Conservation (phyloP, 345 rosid genomes). For the Aegle marmelos region DNA sequence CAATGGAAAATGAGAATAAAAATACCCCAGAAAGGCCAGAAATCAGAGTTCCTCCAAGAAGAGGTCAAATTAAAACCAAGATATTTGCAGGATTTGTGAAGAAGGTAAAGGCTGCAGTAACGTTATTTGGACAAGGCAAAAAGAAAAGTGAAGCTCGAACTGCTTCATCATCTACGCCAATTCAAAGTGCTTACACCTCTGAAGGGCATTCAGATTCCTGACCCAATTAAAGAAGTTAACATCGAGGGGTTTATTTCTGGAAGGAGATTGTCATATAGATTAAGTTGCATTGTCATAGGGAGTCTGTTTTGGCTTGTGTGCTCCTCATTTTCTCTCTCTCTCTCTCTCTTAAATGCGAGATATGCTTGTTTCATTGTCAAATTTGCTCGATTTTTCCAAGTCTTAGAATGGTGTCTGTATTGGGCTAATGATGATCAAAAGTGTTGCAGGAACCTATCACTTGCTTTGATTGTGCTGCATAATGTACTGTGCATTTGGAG, state of each 20-base stretch:
- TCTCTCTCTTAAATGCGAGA: neutral
- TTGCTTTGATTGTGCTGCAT: neutral
- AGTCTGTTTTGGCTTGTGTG: too few species aligned
- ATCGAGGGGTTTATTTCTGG: too few species aligned
- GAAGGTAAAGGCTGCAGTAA: neutral
- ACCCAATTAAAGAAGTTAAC: neutral
- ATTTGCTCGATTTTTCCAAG: neutral
- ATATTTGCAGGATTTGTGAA: conserved; percentile 10
- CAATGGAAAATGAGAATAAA: conserved; percentile 2
- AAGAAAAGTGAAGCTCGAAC: neutral
- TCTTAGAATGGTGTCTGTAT: neutral
- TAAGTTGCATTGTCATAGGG: too few species aligned
- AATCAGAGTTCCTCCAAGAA: conserved; percentile 27
- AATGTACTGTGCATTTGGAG: neutral
- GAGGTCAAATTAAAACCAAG: conserved; percentile 23
- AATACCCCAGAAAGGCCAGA: neutral
- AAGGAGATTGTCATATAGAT: too few species aligned
- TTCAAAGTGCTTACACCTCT: neutral
- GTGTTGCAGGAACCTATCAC: neutral
- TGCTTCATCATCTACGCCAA: neutral
- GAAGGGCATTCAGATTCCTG: conserved; percentile 10
- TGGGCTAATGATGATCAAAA: neutral
- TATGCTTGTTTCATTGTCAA: neutral
- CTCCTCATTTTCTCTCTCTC: too few species aligned
- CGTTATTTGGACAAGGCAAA: neutral